Conservation (phyloP, 176 grass and related monocot genomes). For the Eleusine coracana region DNA sequence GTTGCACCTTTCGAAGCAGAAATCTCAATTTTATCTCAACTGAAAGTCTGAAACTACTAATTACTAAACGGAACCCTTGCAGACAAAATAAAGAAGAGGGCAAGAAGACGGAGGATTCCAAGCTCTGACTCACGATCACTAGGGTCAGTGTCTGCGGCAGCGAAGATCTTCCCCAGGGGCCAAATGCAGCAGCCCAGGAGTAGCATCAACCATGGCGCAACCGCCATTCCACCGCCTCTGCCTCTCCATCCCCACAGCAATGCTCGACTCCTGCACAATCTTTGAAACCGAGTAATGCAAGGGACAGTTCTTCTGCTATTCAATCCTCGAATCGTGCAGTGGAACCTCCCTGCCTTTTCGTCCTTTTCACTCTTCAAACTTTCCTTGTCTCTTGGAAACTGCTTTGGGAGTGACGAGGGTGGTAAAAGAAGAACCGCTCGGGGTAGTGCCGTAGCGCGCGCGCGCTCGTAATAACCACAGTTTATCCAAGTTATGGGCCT, state of each 20-base stretch:
- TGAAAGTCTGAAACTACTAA: slow-evolving; percentile 1
- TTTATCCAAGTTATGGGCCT: too few relatives aligned
- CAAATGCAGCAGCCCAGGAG: slow-evolving; percentile 42
- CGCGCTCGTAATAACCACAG: too few relatives aligned
- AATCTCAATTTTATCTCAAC: background rate
- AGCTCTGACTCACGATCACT: slow-evolving; percentile 36
- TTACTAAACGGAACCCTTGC: background rate
- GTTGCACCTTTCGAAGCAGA: background rate
- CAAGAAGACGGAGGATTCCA: too few relatives aligned
- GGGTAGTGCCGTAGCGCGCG: too few relatives aligned
- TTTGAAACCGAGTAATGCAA: slow-evolving; percentile 5
- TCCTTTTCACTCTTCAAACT: too few relatives aligned
- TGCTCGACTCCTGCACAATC: background rate
- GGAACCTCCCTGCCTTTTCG: too few relatives aligned
- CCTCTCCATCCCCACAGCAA: background rate
- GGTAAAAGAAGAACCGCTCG: too few relatives aligned
- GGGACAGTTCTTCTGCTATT: background rate
- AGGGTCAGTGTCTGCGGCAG: slow-evolving; percentile 48
- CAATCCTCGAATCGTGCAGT: too few relatives aligned
- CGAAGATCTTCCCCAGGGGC: slow-evolving; percentile 42
- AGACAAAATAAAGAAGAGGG: background rate
- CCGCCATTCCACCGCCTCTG: slow-evolving; percentile 1
- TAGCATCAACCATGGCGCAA: slow-evolving; percentile 20
- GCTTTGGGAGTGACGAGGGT: too few relatives aligned
- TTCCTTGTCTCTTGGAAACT: too few relatives aligned